Evolutionary conservation across 768 basidiomycete species (phyloP), one percentile per base, ranked within the genome.

Genomic region (Nidularia pulvinata): DNA sequence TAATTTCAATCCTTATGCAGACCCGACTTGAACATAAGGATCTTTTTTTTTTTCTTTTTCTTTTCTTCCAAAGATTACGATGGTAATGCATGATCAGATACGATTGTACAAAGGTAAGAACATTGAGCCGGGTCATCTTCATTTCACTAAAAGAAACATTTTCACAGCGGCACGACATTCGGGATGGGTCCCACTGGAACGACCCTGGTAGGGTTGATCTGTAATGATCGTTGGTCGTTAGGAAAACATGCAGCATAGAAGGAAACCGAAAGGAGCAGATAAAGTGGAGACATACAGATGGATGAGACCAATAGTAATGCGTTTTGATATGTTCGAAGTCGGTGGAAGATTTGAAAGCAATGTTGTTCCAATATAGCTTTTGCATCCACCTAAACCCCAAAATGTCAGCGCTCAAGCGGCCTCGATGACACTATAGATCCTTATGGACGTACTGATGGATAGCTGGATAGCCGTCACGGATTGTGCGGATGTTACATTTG

Each of bases 241-340:
- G 22, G 13, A 9, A 14, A 11, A 13, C 11, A 11, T 35, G 39
- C 35, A 55, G 47, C 7, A 30, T 39, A 30, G 36, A 45, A 54
- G 13, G 22, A 37, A 32, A 49, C 22, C 19, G 19, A 19, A 19
- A 19, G 1, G 19, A 19, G 19, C 19, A 19, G 19, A 19, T 19
- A 42, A 30, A 11, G 42, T n/a, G 10, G 48, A 16, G 5, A 65
- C 65, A 25, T 54, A 84, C 82, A 54, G 63, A 53, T 1, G 71
- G 36, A 54, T 84, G 84, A 37, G 82, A 83, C 84, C 85, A 88
- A 58, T 83, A 89, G 61, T 89, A 89, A 61, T 84, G 80, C 1
- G 79, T 82, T 71, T 90, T 90, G 75, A 91, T 91, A 69, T 97
- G 95, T 13, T 91, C 83, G 65, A 98, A 98, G 65, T 95, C 77